Evolutionary conservation across 176 grass and related monocot species (phyloP).

Genomic region (Pontederia paniculata): DNA sequence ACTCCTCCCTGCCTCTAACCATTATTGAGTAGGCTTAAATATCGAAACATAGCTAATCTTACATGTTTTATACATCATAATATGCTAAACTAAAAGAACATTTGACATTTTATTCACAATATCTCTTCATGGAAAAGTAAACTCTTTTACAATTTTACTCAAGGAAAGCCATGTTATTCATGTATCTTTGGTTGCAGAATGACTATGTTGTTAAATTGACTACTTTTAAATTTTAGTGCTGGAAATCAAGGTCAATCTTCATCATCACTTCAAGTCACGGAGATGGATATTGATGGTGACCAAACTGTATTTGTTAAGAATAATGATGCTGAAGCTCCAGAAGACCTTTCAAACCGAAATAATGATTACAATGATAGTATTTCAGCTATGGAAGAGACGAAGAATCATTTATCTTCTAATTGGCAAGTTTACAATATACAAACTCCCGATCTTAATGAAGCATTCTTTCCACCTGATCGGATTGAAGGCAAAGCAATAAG

Average conservation of each 20-base stretch:
- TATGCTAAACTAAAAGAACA: no score
- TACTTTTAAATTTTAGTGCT: slow-evolving; percentile 18
- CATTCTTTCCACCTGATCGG: slow-evolving; percentile 49
- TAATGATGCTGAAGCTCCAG: slow-evolving; percentile 31
- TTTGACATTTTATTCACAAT: no score
- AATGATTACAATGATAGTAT: slow-evolving; percentile 23
- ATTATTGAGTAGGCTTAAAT: no score
- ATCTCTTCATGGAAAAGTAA: no score
- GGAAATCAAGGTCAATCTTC: slow-evolving; percentile 47
- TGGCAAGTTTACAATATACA: slow-evolving; percentile 72
- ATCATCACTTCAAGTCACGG: slow-evolving; percentile 29
- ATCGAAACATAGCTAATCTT: no score
- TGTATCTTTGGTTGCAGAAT: no score
- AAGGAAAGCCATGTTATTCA: no score
- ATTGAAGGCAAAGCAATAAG: slow-evolving; percentile 39
- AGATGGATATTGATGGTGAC: slow-evolving; percentile 74
- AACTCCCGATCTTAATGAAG: slow-evolving; percentile 85
- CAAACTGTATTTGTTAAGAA: slow-evolving; percentile 25
- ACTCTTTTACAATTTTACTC: no score
- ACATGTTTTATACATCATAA: no score
- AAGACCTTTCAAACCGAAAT: slow-evolving; percentile 31
- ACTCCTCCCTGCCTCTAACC: no score
- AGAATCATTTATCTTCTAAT: slow-evolving; percentile 32
- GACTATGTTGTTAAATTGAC: no score
- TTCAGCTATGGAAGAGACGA: slow-evolving; percentile 16